phyloP scores from a whole-genome alignment of 768 basidiomycete genomes.

The Collybiopsis luxurians region DNA sequence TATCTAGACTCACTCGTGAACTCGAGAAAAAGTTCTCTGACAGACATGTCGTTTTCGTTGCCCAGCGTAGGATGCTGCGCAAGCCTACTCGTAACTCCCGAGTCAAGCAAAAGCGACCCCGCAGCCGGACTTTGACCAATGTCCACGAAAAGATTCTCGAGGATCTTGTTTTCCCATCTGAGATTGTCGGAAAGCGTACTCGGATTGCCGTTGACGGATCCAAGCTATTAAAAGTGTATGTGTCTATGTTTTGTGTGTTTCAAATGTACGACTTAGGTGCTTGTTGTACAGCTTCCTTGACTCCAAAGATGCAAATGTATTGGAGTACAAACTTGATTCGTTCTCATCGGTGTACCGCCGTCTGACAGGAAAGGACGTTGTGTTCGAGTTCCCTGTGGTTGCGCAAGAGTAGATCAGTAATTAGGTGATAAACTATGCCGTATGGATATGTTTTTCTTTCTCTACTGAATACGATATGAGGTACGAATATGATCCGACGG shows the following conservation, averaged over 20 bases:
- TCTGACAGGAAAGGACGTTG: slow-evolving; percentile 95
- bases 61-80: slow-evolving; percentile 96
- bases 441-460: slow-evolving; percentile 23
- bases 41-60: slow-evolving; percentile 98
- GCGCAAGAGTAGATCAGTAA: slow-evolving; percentile 55
- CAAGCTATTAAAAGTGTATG: slow-evolving; percentile 97
- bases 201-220: slow-evolving; percentile 91
- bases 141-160: slow-evolving; percentile 99
- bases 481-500: not conserved
- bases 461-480: slow-evolving; percentile 1
- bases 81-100: slow-evolving; percentile 94
- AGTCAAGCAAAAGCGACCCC: slow-evolving; percentile 94
- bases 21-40: slow-evolving; percentile 99
- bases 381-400: slow-evolving; percentile 86
- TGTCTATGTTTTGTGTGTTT: slow-evolving; percentile 22
- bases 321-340: slow-evolving; percentile 99
- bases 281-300: slow-evolving; percentile 78
- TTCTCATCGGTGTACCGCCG: slow-evolving; percentile 97
- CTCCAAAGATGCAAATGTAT: slow-evolving; percentile 94
- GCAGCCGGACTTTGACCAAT: slow-evolving; percentile 92
- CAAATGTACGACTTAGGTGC: slow-evolving; percentile 11
- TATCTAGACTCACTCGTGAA: slow-evolving; percentile 86
- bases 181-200: slow-evolving; percentile 98
- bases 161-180: slow-evolving; percentile 98
- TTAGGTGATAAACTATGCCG: slow-evolving; percentile 26